Evolutionary conservation across 345 rosid species (phyloP).

Genomic region (Populus alba): DNA sequence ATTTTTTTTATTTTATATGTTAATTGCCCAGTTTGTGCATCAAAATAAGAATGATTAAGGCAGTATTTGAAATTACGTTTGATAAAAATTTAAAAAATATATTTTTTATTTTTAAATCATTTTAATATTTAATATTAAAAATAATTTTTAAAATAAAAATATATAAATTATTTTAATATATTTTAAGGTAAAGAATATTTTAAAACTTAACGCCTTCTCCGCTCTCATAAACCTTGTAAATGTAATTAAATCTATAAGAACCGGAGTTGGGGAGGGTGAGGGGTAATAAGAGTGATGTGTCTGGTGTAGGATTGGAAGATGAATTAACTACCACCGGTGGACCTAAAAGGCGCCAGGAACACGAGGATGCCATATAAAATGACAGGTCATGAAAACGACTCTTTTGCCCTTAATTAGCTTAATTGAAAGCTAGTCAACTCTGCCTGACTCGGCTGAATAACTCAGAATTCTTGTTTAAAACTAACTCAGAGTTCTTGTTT

Average conservation of each 20-base stretch:
- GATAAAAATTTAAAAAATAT: too few relatives aligned
- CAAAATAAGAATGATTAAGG: neutral
- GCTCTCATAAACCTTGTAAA: too few relatives aligned
- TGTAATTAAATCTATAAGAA: neutral
- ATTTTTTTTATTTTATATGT: too few relatives aligned
- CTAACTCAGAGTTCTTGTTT: neutral
- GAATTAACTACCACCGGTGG: neutral
- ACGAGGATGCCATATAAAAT: neutral
- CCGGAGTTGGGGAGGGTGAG: neutral
- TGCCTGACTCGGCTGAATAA: neutral
- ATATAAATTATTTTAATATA: too few relatives aligned
- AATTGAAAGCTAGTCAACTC: neutral
- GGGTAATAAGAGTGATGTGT: neutral
- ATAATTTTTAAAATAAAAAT: too few relatives aligned
- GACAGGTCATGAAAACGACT: neutral
- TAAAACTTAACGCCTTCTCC: too few relatives aligned
- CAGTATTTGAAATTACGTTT: too few relatives aligned
- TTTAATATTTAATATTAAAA: too few relatives aligned
- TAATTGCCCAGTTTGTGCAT: too few relatives aligned
- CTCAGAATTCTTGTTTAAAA: neutral
- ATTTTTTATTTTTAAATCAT: too few relatives aligned
- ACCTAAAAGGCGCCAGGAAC: neutral
- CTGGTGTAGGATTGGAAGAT: neutral
- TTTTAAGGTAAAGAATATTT: neutral
- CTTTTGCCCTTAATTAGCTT: neutral